Base-by-base conservation (phyloP, 2,329 filamentous ascomycete genomes). In the Furcasterigmium sp. region DNA sequence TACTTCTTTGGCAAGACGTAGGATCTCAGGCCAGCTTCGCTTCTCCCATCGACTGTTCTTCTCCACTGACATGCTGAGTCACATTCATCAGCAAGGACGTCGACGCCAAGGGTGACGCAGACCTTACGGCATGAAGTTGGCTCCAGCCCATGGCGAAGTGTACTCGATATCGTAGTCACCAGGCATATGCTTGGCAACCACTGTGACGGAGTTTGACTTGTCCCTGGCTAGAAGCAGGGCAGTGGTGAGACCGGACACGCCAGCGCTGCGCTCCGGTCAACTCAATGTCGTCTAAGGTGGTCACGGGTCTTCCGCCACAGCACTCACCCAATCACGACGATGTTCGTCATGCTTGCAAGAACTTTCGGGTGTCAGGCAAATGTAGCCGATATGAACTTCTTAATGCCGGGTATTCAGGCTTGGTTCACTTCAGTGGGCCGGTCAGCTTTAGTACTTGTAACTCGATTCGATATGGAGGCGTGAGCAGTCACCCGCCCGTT, bases 101-200 rank as follows among this genome's bases (percentile, higher is more conserved):
- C 3, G 23, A 37, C 3, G 47, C 35, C n/a, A 6, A 32, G 9
- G 8, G 8, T 8, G 29, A 11, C 29, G 13, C 9, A 32, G n/a
- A n/a, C n/a, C 78, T 47, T 56, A 84, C 78, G 85, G 85, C 42
- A 84, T 58, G 53, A 79, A 84, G 56, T 89, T 88, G 50, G 85
- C 85, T 21, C 86, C 86, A 4, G 86, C 86, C 85, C 85, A 91
- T 0, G 85, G 86, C 3, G 85, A 89, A 1, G 85, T 81, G 60
- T 91, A 93, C 68, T 91, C 84, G 49, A 88, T 83, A 51, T 89
- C 84, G 60, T 89, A 90, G 64, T 93, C 87, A 30, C 87, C 87
- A 0, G 87, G 87, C 84, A 91, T 89, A 59, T 91, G 85, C 58
- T 89, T 91, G 7, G 87, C 62, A 3, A 68, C 54, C 1, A 69